Conservation (phyloP, 192 early-diverging fungal genomes). For the Allomyces javanicus region DNA sequence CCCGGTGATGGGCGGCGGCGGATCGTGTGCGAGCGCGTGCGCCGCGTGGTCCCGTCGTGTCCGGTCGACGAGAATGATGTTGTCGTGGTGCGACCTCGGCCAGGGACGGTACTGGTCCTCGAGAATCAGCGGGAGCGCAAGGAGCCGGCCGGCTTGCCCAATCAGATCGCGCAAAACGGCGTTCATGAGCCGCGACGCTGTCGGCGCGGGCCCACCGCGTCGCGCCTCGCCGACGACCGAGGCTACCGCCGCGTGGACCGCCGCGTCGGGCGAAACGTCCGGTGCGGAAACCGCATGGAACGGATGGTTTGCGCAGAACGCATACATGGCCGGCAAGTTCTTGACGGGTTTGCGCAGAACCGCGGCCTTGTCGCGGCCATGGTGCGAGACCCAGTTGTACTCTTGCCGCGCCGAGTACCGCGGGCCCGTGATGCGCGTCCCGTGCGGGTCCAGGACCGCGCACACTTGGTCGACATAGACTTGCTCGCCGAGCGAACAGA, state of each 20-base stretch:
- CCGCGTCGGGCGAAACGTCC: too few relatives aligned
- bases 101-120: background rate
- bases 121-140: background rate
- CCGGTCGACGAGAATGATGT: background rate
- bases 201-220: too few relatives aligned
- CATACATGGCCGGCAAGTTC: slow-evolving; percentile 43
- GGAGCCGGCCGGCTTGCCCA: too few relatives aligned
- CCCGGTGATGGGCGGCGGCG: background rate
- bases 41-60: background rate
- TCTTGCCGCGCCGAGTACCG: slow-evolving; percentile 47
- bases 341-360: slow-evolving; percentile 38
- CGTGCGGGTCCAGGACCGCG: slow-evolving; percentile 36
- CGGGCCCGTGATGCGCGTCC: slow-evolving; percentile 32
- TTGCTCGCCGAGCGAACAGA: slow-evolving; percentile 59
- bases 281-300: background rate
- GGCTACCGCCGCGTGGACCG: too few relatives aligned
- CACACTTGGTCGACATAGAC: slow-evolving; percentile 53
- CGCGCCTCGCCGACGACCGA: too few relatives aligned
- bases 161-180: background rate
- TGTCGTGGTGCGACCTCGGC: background rate
- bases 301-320: slow-evolving; percentile 23
- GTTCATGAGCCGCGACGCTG: background rate
- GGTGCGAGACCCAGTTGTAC: slow-evolving; percentile 31
- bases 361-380: slow-evolving; percentile 4
- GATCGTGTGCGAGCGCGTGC: background rate